Percentiles rank a stretch among this genome's conserved stretches.
Evolutionary conservation across 2,329 filamentous ascomycete genomes (phyloP).

Genomic region (Fusarium sp.): DNA sequence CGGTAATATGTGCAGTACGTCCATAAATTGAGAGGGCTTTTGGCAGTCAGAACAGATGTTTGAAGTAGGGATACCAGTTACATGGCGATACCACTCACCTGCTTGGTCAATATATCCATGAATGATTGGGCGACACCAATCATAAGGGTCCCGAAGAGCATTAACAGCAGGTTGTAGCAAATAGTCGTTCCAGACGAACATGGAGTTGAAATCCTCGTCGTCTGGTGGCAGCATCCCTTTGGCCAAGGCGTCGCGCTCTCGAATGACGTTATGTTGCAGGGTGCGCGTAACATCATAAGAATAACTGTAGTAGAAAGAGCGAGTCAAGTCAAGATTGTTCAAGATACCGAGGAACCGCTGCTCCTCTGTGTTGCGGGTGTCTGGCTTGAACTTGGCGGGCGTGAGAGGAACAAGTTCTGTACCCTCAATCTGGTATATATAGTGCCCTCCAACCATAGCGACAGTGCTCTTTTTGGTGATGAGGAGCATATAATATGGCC

Average conservation of each 20-base stretch:
- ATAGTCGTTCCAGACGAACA: constrained; percentile 99
- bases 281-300: constrained; percentile 96
- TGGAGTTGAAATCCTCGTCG: constrained; percentile 80
- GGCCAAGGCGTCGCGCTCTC: constrained; percentile 77
- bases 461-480: constrained; percentile 97
- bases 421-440: constrained; percentile 93
- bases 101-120: constrained; percentile 97
- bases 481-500: constrained; percentile 95
- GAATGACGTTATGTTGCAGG: constrained; percentile 89
- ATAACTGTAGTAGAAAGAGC: constrained; percentile 98
- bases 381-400: constrained; percentile 78
- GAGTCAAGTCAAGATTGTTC: constrained; percentile 88
- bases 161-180: constrained; percentile 79
- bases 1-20: constrained; percentile 87
- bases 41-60: background rate
- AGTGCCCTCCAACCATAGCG: constrained; percentile 95
- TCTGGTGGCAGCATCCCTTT: constrained; percentile 69
- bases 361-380: constrained; percentile 85
- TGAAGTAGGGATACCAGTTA: background rate
- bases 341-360: constrained; percentile 88
- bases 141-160: constrained; percentile 82
- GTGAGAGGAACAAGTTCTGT: constrained; percentile 92
- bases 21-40: constrained; percentile 84
- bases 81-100: constrained; percentile 48
- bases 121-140: constrained; percentile 96